Evolutionary conservation across 1,139 yeast genomes (phyloP).

Genomic region (Meyerozyma elateridarum): DNA sequence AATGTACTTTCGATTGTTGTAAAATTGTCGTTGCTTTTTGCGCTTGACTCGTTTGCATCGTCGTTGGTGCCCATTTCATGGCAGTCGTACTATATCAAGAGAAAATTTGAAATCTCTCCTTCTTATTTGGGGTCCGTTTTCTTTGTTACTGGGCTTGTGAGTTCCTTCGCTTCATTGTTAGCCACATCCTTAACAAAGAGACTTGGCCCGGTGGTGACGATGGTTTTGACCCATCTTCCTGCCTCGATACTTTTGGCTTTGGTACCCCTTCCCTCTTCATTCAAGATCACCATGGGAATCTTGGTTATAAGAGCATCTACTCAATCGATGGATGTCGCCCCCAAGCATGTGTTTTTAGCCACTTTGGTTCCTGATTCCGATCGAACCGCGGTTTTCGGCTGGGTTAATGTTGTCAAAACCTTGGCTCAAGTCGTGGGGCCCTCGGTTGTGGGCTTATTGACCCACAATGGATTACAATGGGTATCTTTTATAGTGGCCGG

Average conservation of each 20-base stretch:
- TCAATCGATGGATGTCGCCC: slow-evolving; percentile 43
- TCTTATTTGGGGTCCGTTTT: slow-evolving; percentile 36
- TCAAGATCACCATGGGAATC: slow-evolving; percentile 25
- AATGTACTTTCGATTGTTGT: slow-evolving; percentile 19
- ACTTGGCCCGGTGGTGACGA: slow-evolving; percentile 40
- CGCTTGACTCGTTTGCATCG: slow-evolving; percentile 41
- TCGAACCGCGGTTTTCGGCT: slow-evolving; percentile 36
- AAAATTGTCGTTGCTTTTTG: slow-evolving; percentile 33
- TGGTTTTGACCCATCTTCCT: slow-evolving; percentile 42
- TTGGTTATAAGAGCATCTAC: slow-evolving; percentile 32
- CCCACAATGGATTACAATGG: slow-evolving; percentile 33
- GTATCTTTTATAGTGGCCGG: slow-evolving; percentile 37
- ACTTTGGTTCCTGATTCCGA: slow-evolving; percentile 32
- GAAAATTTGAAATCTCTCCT: slow-evolving; percentile 30
- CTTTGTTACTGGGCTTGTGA: slow-evolving; percentile 33
- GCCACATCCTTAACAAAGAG: slow-evolving; percentile 41
- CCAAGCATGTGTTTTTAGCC: slow-evolving; percentile 41
- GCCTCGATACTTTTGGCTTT: slow-evolving; percentile 35
- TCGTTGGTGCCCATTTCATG: slow-evolving; percentile 42
- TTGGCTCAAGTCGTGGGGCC: slow-evolving; percentile 39
- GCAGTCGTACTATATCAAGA: slow-evolving; percentile 38
- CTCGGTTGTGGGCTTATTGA: slow-evolving; percentile 30
- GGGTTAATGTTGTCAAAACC: slow-evolving; percentile 40
- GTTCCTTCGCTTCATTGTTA: slow-evolving; percentile 37
- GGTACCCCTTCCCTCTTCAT: slow-evolving; percentile 32